Base-by-base conservation (phyloP, 2,329 filamentous ascomycete genomes). In the Calonectria honghensis region DNA sequence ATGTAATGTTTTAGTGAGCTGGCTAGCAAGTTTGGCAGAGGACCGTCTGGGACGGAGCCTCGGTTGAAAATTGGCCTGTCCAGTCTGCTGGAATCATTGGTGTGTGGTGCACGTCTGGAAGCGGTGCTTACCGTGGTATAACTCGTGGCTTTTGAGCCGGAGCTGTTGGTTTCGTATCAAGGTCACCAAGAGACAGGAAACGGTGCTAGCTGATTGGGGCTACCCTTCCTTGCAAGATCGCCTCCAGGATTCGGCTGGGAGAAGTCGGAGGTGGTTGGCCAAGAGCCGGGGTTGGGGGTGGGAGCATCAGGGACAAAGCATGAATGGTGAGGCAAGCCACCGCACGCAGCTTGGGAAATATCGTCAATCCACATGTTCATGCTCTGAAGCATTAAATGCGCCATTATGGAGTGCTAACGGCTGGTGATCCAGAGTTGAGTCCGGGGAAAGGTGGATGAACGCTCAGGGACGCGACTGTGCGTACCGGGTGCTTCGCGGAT, bases 361-460 rank as follows among this genome's bases (percentile, higher is more conserved):
- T 63, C 37, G 57, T 52, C 48, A 57, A 39, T 27, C 39, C 61
- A 50, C 41, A 50, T 54, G 52, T 32, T 45, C 48, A 64, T 39
- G 24, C 32, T n/a, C 20, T 68, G 35, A 27, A 57, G 32, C 18
- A 24, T n/a, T 29, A 6, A 16, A 63, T 63, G 50, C 32, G 39
- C 50, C n/a, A 45, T 57, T n/a, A 41, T 68, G 27, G 16, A 45
- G 65, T n/a, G 35, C 45, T 13, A 39, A 29, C 52, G 31, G n/a
- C 20, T 51, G 18, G 70, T 50, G 41, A 51, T 64, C 16, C 24
- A 39, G 57, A 64, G 24, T 61, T 63, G 41, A 70, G 64, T 66
- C 66, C 32, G 71, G 71, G 71, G 71, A 70, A 73, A 73, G 31
- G 31, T 35, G 50, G 51, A 61, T 37, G 41, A 51, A 45, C 71